Conservation (phyloP, 208 protist genomes). For the Blechomonas ayalai region DNA sequence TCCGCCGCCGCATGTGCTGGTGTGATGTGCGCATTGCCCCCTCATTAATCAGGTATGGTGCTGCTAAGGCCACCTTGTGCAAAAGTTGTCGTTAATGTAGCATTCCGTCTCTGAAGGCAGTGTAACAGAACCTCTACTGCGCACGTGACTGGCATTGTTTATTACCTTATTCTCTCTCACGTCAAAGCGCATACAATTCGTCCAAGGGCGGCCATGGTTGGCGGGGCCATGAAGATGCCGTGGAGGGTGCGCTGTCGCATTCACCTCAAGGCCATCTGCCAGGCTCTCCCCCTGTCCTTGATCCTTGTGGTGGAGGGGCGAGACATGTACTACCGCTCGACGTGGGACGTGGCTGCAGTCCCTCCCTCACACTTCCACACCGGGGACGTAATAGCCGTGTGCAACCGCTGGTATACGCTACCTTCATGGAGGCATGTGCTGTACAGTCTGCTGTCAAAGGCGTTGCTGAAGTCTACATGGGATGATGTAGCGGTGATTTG, state of each 20-base stretch:
- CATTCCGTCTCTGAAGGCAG: too few relatives aligned
- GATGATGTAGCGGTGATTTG: conserved; percentile 82
- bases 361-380: conserved; percentile 39
- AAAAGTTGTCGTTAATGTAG: too few relatives aligned
- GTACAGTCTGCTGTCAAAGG: conserved; percentile 77
- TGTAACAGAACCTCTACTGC: too few relatives aligned
- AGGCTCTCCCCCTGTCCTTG: conserved; percentile 69
- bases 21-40: too few relatives aligned
- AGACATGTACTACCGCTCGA: conserved; percentile 81
- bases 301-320: conserved; percentile 68
- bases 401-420: conserved; percentile 87
- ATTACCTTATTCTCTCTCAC: too few relatives aligned
- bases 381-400: conserved; percentile 77
- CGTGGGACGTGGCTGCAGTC: conserved; percentile 53
- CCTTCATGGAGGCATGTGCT: conserved; percentile 61
- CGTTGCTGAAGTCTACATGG: conserved; percentile 78
- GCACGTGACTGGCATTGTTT: too few relatives aligned
- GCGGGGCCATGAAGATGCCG: conserved; percentile 38
- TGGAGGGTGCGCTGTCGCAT: conserved; percentile 51
- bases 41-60: too few relatives aligned
- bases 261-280: conserved; percentile 64
- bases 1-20: too few relatives aligned
- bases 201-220: conserved; percentile 31
- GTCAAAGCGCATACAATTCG: too few relatives aligned
- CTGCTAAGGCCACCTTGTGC: too few relatives aligned